Evolutionary conservation across 352 stramenopile genomes (phyloP).

Genomic region (Globisporangium heterothallicum): DNA sequence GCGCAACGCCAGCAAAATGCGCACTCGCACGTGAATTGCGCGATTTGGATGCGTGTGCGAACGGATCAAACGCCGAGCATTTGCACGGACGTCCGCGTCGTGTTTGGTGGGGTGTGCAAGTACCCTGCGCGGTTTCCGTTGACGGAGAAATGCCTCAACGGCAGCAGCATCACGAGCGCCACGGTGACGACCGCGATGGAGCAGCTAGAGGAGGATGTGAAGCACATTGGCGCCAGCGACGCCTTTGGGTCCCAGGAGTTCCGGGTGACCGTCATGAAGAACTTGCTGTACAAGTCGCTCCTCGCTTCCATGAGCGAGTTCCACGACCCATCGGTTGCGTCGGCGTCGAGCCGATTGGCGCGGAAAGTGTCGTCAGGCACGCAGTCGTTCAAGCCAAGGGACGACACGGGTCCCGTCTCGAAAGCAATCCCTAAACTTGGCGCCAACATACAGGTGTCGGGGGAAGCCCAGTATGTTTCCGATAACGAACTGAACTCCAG

Average conservation of each 20-base stretch:
- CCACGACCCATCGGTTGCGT: slow-evolving; percentile 10
- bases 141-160: slow-evolving; percentile 65
- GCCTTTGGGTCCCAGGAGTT: slow-evolving; percentile 22
- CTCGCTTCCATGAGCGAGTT: slow-evolving; percentile 40
- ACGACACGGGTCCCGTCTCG: slow-evolving; percentile 36
- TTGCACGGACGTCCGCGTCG: slow-evolving; percentile 40
- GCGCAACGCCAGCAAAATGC: slow-evolving; percentile 41
- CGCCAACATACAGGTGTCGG: slow-evolving; percentile 49
- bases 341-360: slow-evolving; percentile 24
- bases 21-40: slow-evolving; percentile 55
- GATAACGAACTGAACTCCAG: slow-evolving; percentile 41
- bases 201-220: slow-evolving; percentile 83
- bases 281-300: slow-evolving; percentile 94
- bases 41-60: slow-evolving; percentile 27
- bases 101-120: slow-evolving; percentile 70
- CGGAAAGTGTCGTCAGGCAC: slow-evolving; percentile 37
- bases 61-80: slow-evolving; percentile 54
- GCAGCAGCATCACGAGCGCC: slow-evolving; percentile 61
- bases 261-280: slow-evolving; percentile 27
- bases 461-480: slow-evolving; percentile 49
- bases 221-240: slow-evolving; percentile 27
- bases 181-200: slow-evolving; percentile 80
- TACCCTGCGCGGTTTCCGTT: slow-evolving; percentile 39
- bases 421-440: slow-evolving; percentile 49
- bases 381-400: slow-evolving; percentile 40